A percentile compares a stretch with the other conserved stretches of the same genome.
phyloP scores from a whole-genome alignment of 306 rosid species.

The Dryas alaskensis region DNA sequence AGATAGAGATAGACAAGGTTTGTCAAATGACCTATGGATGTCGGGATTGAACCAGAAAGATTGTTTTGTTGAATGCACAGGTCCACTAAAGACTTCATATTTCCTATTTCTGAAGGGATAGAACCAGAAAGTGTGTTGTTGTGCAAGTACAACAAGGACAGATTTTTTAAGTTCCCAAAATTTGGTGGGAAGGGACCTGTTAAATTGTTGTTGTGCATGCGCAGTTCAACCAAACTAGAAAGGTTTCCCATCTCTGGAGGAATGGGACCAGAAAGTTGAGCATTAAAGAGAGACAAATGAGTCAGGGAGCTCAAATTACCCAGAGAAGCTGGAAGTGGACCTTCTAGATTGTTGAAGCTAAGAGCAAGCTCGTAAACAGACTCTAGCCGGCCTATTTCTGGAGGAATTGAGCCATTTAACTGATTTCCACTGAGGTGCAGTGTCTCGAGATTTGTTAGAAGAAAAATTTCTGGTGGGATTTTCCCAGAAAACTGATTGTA shows the following conservation, averaged over 20 bases:
- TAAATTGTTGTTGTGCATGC: neutral
- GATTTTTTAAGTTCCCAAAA: constrained; percentile 6
- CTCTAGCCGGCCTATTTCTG: neutral
- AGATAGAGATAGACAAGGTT: constrained; percentile 5
- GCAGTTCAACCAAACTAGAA: neutral
- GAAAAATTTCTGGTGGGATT: constrained; percentile 16
- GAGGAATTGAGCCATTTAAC: constrained; percentile 17
- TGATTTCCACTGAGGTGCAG: neutral
- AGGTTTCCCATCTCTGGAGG: neutral
- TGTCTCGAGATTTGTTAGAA: neutral
- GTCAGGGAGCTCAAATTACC: constrained; percentile 1
- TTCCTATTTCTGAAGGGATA: constrained; percentile 9
- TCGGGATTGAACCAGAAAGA: constrained; percentile 17
- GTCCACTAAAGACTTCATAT: neutral
- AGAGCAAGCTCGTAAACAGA: neutral
- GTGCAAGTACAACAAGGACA: neutral
- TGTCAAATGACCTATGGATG: neutral
- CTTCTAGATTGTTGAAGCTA: neutral
- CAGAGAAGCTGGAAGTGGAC: constrained; percentile 4
- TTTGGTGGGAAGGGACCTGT: constrained; percentile 18
- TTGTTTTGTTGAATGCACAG: neutral
- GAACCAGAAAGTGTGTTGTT: constrained; percentile 3
- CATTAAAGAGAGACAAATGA: neutral
- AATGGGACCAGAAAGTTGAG: constrained; percentile 3
- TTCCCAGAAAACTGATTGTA: neutral